Percentiles rank a stretch among this genome's conserved stretches.
phyloP scores from a whole-genome alignment of 768 basidiomycete species.

The Rossbeevera mucosa region DNA sequence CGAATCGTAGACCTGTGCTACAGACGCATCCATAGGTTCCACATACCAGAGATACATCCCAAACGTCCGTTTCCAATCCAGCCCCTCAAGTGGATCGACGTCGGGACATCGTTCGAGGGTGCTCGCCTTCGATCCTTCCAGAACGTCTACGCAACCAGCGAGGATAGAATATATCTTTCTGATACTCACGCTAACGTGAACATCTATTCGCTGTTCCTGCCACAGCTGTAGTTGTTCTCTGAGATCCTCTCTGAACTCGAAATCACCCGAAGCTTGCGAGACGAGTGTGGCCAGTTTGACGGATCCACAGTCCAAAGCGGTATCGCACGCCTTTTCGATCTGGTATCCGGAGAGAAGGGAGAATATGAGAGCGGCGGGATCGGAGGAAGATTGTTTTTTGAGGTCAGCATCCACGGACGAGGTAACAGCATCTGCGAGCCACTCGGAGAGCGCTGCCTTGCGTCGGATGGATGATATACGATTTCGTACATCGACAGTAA shows the following conservation, averaged over 20 bases:
- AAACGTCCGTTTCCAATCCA: constrained; percentile 95
- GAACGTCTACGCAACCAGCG: constrained; percentile 64
- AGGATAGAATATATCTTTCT: constrained; percentile 82
- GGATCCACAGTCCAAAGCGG: constrained; percentile 70
- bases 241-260: constrained; percentile 68
- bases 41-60: constrained; percentile 90
- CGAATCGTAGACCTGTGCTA: constrained; percentile 60
- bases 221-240: constrained; percentile 75
- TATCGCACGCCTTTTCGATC: constrained; percentile 73
- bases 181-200: constrained; percentile 60
- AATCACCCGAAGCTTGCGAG: constrained; percentile 79
- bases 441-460: constrained; percentile 74
- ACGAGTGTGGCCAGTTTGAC: constrained; percentile 85
- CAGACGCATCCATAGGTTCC: constrained; percentile 62
- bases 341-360: constrained; percentile 83
- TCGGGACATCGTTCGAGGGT: constrained; percentile 52
- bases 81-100: constrained; percentile 58
- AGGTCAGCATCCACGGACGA: constrained; percentile 70
- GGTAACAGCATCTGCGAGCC: constrained; percentile 75
- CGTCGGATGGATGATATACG: constrained; percentile 62
- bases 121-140: constrained; percentile 50
- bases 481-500: constrained; percentile 58
- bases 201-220: constrained; percentile 71
- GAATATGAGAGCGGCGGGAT: constrained; percentile 57
- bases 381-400: constrained; percentile 40